Conservation (phyloP, 148 eudicot species). For the Camellia japonica region DNA sequence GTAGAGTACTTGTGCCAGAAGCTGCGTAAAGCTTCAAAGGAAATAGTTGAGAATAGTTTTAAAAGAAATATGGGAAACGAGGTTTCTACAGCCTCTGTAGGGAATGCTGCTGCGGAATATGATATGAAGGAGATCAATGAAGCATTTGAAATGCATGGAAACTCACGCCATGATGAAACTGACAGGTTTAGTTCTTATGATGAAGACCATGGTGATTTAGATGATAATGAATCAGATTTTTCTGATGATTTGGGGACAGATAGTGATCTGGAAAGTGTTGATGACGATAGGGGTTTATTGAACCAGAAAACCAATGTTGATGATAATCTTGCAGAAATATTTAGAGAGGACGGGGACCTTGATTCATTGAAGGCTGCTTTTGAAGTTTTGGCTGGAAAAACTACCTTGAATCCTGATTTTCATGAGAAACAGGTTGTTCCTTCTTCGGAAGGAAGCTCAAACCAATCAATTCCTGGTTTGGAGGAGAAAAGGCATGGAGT, state of each 20-base stretch:
- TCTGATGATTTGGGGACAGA: constrained; percentile 48
- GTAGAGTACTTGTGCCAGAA: constrained; percentile 73
- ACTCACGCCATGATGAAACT: constrained; percentile 38
- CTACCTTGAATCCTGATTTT: constrained; percentile 22
- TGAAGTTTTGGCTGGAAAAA: constrained; percentile 61
- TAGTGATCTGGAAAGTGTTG: constrained; percentile 54
- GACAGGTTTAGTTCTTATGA: constrained; percentile 58
- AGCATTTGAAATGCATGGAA: constrained; percentile 56
- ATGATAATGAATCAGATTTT: constrained; percentile 43
- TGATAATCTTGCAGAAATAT: constrained; percentile 26
- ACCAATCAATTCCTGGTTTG: constrained; percentile 8
- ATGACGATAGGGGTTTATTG: constrained; percentile 34
- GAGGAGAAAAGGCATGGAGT: constrained; percentile 20
- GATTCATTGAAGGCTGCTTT: constrained; percentile 69
- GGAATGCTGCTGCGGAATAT: constrained; percentile 38
- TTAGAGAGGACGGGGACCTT: constrained; percentile 36
- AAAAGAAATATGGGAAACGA: constrained; percentile 27
- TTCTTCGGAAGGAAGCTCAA: constrained; percentile 20
- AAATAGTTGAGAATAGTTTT: constrained; percentile 30
- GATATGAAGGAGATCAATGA: constrained; percentile 68
- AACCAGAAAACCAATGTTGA: constrained; percentile 26
- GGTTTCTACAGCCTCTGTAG: constrained; percentile 20
- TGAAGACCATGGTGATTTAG: constrained; percentile 50
- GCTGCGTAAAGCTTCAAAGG: constrained; percentile 71
- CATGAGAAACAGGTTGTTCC: constrained; percentile 22